Base-by-base conservation (phyloP, 257 asterid genomes). In the Gentiana straminea region DNA sequence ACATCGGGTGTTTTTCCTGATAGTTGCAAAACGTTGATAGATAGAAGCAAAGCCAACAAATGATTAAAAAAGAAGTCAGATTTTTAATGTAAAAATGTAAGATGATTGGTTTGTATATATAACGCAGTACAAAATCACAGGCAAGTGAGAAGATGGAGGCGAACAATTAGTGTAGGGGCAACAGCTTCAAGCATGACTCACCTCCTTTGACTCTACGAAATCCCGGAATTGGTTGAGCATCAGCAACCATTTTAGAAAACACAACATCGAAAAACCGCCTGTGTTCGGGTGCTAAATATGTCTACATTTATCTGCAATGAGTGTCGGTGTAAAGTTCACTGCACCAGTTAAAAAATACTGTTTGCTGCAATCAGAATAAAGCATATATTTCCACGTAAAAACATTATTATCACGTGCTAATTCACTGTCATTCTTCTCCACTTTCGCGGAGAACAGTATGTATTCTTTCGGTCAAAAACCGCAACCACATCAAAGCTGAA, bases 171-270 rank as follows among this genome's bases (percentile, higher is more conserved):
- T 11, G 9, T 36, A n/a, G 52, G 36, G 34, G 5, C 37, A 49
- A 37, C 8, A 47, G 49, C 50, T 59, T 61, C 6, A 13, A 34
- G 15, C 13, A 63, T 48, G n/a, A 13, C 34, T 8, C 58, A 79
- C 89, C 89, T 77, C 89, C 86, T 74, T 81, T 79, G 47, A 73
- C 83, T 73, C 89, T 81, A 61, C 86, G 79, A 65, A 81, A 81
- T 50, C 89, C 86, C 47, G 83, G 89, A 61, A 81, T 78, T 10
- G 83, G 86, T 63, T 78, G 89, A 63, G 86, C 86, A 71, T 71
- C 83, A 68, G 73, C 78, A 54, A 78, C 85, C 83, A 81, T 76
- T 70, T 68, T 73, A 45, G 76, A 62, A 68, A 81, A 71, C 15
- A 73, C 77, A n/a, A 59, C 66, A 58, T 73, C 89, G n/a, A 57